Evolutionary conservation across 768 basidiomycete genomes (phyloP).

Genomic region (Pisolithus sp.): DNA sequence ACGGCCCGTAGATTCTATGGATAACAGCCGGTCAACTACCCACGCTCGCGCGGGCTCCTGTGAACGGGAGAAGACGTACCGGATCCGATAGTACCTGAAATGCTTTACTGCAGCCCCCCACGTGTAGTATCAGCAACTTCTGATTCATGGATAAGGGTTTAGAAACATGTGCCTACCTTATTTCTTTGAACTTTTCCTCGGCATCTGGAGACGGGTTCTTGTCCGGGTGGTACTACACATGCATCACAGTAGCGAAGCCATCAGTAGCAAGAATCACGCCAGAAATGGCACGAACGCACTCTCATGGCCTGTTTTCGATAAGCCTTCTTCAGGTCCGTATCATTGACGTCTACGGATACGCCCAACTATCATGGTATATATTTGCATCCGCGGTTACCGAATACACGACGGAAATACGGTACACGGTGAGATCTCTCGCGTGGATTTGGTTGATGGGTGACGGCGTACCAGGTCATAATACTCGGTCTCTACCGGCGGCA

Average conservation of each 20-base stretch:
- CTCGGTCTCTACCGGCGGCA: conserved; percentile 88
- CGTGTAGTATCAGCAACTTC: conserved; percentile 10
- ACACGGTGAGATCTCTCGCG: background rate
- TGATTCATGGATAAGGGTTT: conserved; percentile 7
- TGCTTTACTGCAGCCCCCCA: conserved; percentile 60
- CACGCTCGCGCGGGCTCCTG: background rate
- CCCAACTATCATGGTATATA: conserved; percentile 50
- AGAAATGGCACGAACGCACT: conserved; percentile 39
- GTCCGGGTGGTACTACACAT: conserved; percentile 80
- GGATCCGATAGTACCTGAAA: conserved; percentile 88
- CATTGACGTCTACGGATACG: conserved; percentile 65
- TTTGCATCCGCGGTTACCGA: background rate
- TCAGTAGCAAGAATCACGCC: background rate
- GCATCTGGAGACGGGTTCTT: conserved; percentile 92
- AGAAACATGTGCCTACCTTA: conserved; percentile 50
- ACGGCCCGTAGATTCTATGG: conserved; percentile 72
- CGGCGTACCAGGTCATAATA: conserved; percentile 77
- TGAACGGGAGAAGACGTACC: conserved; percentile 36
- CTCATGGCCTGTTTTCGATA: conserved; percentile 94
- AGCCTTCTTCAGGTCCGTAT: conserved; percentile 86
- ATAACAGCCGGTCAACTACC: conserved; percentile 11
- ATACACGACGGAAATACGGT: background rate
- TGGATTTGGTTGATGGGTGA: background rate
- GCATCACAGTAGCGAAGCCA: background rate
- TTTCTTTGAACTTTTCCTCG: conserved; percentile 94